phyloP scores from a whole-genome alignment of 768 basidiomycete genomes.

The Tremella mesenterica region DNA sequence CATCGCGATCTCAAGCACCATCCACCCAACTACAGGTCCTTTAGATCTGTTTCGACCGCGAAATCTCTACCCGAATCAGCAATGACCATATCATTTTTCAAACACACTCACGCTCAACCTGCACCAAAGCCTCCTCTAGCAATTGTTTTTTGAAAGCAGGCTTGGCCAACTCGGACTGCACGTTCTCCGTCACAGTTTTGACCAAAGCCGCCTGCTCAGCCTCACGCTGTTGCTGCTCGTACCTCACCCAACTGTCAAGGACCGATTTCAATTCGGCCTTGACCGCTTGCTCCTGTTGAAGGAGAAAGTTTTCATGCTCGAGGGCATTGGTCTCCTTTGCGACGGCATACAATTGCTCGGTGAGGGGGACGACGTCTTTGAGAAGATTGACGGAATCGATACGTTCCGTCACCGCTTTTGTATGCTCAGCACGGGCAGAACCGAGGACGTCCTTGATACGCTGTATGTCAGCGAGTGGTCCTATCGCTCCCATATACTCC shows the following conservation, averaged over 20 bases:
- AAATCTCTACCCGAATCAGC: constrained; percentile 55
- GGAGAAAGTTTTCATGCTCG: constrained; percentile 81
- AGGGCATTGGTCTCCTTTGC: constrained; percentile 94
- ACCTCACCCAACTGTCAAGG: constrained; percentile 95
- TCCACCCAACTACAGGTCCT: constrained; percentile 2
- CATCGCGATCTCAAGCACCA: too few species aligned
- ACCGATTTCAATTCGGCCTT: constrained; percentile 85
- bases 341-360: constrained; percentile 77
- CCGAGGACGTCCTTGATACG: constrained; percentile 75
- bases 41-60: constrained; percentile 87
- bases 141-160: constrained; percentile 74
- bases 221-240: constrained; percentile 93
- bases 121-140: constrained; percentile 76
- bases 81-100: background rate
- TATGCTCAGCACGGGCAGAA: constrained; percentile 76
- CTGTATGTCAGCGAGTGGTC: constrained; percentile 13
- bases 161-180: constrained; percentile 49
- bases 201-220: constrained; percentile 88
- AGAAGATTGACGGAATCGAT: constrained; percentile 84
- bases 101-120: constrained; percentile 77
- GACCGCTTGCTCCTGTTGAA: constrained; percentile 77
- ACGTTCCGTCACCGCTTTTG: constrained; percentile 82
- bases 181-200: constrained; percentile 53
- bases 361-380: constrained; percentile 90
- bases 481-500: background rate